A percentile compares a stretch with the other conserved stretches of the same genome.
These are phyloP conservation scores for Xylaria sp. DNA, from an alignment of 2,329 filamentous ascomycete genomes.

Conservation along the genomic window DNA sequence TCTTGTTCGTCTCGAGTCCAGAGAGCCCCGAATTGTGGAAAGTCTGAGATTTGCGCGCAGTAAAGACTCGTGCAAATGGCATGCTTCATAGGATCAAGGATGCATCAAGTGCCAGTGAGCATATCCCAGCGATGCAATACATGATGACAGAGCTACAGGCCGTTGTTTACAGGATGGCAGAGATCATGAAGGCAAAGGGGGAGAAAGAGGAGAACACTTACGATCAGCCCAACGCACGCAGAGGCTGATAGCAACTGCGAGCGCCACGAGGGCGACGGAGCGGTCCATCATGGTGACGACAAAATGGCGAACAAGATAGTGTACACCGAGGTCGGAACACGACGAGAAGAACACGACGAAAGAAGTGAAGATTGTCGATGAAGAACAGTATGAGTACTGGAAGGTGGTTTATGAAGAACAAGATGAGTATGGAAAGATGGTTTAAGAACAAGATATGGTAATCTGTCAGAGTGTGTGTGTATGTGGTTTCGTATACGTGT, in stretches of 20 bases:
- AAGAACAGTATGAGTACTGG: too few relatives aligned
- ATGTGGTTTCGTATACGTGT: too few relatives aligned
- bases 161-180: too few relatives aligned
- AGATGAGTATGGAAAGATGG: too few relatives aligned
- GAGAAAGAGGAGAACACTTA: conserved; percentile 12
- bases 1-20: not conserved
- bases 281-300: conserved; percentile 4
- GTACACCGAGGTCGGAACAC: too few relatives aligned
- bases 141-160: not conserved
- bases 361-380: too few relatives aligned
- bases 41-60: not conserved
- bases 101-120: not conserved
- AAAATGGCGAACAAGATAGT: too few relatives aligned
- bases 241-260: not conserved
- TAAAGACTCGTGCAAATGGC: not conserved
- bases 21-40: not conserved
- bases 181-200: not conserved
- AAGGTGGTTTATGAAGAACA: too few relatives aligned
- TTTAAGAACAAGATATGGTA: too few relatives aligned
- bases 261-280: not conserved
- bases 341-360: too few relatives aligned
- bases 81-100: not conserved
- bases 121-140: not conserved
- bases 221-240: not conserved
- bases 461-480: not conserved